Evolutionary conservation across 192 early-diverging fungal genomes (phyloP), one percentile per base, ranked within the genome.

Genomic region (Geranomyces variabilis): DNA sequence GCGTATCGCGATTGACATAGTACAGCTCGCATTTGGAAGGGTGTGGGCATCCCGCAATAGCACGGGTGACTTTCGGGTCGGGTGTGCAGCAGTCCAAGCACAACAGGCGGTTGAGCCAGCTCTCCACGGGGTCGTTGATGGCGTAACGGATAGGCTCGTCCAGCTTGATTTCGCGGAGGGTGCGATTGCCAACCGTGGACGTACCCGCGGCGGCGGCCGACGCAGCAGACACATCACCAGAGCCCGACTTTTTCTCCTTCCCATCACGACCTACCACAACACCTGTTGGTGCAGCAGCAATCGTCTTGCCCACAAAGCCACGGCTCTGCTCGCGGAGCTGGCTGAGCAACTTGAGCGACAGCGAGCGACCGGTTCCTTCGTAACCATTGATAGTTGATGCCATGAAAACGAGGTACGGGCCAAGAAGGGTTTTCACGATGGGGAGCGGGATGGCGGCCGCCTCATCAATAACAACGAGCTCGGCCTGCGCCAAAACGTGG

Each of bases 311-410:
- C 22, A 79, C 75, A 53, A 91, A 88, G 5, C 93, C 90, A 36
- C 88, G 87, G 28, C 91, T 90, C 79, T 97, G 94, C 79, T 98
- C 95, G 65, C 97, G 90, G 22, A 99, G 85, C 79, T 96, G 93
- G 77, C 96, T 86, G 64, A 97, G 90, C 55, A 99, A 88, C 77
- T 98, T 99, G 29, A 99, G 85, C 45, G 95, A 97, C 43, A 99
- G 83, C 28, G 94, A 96, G 53, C 97, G 90, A 41, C 97, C 97
- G 4, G 97, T 99, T 67, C 97, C 97, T 84, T 99, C 97, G 81
- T 99, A 99, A 28, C 97, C 97, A 79, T 99, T 97, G 73, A 99
- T 97, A 22, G 97, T 99, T 24, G 94, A 96, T 6, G 97, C 94
- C 95, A 99, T 96, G 69, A 97, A 99, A 15, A 97, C 92, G 17